Conservation (phyloP, 306 rosid species). For the Hylodesmum podocarpum region DNA sequence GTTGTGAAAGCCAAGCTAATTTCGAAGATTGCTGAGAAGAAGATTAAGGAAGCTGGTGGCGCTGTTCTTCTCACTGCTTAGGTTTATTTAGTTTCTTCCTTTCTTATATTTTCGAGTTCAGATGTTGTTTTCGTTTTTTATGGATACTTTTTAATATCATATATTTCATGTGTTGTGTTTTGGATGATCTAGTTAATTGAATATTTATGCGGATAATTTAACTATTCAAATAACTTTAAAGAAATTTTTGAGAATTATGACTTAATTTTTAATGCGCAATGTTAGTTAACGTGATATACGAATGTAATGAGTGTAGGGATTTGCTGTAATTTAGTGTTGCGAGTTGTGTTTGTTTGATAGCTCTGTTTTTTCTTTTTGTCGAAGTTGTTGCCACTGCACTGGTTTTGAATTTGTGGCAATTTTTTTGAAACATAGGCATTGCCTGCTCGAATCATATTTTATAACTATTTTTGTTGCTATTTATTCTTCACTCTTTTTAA, state of each 20-base stretch:
- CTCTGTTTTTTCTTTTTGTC: not conserved
- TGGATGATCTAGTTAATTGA: not conserved
- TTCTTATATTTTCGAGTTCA: not conserved
- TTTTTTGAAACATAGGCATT: not conserved
- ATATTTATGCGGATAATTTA: not conserved
- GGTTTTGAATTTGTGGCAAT: not conserved
- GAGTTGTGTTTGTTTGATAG: not conserved
- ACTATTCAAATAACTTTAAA: no score
- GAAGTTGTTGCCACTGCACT: not conserved
- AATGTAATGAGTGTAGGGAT: not conserved
- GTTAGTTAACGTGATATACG: not conserved
- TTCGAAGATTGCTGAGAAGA: conserved; percentile 82
- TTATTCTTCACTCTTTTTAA: no score
- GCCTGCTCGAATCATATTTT: not conserved
- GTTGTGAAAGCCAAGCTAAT: conserved; percentile 85
- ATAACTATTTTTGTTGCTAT: no score
- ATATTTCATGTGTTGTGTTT: not conserved
- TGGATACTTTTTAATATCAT: not conserved
- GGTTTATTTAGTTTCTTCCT: conserved; percentile 22
- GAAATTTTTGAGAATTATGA: not conserved
- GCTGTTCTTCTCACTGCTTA: conserved; percentile 84
- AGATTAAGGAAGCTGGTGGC: conserved; percentile 90
- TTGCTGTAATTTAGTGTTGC: not conserved
- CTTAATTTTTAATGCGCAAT: not conserved
- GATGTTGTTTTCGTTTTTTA: not conserved